Evolutionary conservation across 768 basidiomycete genomes (phyloP), one percentile per base, ranked within the genome.

Genomic region (Holtermanniella nyarrowii): DNA sequence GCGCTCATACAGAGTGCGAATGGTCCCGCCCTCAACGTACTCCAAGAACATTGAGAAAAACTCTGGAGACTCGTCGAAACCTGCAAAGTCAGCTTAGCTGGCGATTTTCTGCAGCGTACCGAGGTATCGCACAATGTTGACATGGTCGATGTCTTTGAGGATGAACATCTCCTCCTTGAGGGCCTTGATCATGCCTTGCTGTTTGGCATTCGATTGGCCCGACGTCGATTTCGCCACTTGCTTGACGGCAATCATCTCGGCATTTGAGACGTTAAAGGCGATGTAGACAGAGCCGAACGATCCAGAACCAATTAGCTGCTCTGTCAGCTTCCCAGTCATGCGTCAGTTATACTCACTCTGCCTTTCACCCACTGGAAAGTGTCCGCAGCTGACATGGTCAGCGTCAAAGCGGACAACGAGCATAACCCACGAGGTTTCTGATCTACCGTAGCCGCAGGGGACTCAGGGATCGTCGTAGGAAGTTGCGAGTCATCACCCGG

Each of bases 281-380:
- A 97, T 80, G 65, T 96, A 99, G 24, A 99, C 95, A 41, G 86
- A 82, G 12, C 95, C 95, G 63, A 91, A 99, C 12, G 90, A 91
- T 22, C 95, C 95, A 66, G 87, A 88, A 26, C 95, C 95, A 56
- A 99, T 96, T 31, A 97, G 78, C 72, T 96, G 90, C 31, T 16
- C 7, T 37, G 31, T 37, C 31, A 37, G 31, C 31, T 37, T 7
- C 31, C 16, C 31, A 7, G 16, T 7, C 16, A 37, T 37, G 31
- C 7, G 16, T 37, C 31, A 7, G 10, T 7, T 37, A 16, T 7
- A 37, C 31, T 37, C 31, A 37, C 31, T 16, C 31, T 37, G 48
- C 95, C 95, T 62, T 93, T 85, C 37, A 96, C 87, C 95, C 95
- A 97, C 68, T 91, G 93, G 77, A 96, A 90, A 41, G 90, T 90